Evolutionary conservation across 2,329 filamentous ascomycete species (phyloP).

Genomic region (Pyrenochaeta sp.): DNA sequence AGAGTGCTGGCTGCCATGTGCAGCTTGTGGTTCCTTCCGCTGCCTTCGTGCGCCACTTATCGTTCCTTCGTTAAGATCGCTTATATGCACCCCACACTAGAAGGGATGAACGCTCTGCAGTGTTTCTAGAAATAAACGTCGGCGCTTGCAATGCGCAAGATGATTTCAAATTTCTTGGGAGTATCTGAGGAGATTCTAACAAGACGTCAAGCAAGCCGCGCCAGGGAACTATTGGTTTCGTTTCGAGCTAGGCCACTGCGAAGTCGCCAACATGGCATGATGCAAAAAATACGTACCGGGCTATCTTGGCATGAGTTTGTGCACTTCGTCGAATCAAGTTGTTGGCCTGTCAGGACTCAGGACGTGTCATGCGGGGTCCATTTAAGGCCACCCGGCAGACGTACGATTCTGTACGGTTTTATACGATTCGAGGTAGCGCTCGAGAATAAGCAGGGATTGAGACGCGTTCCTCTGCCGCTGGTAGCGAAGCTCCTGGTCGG

Average conservation of each 20-base stretch:
- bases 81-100: constrained; percentile 4
- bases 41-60: constrained; percentile 4
- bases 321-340: constrained; percentile 10
- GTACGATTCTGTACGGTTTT: constrained; percentile 8
- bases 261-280: constrained; percentile 14
- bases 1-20: constrained; percentile 1
- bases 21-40: constrained; percentile 14
- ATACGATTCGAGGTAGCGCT: constrained; percentile 9
- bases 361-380: constrained; percentile 16
- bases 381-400: constrained; percentile 17
- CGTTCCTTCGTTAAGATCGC: constrained; percentile 5
- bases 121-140: neutral
- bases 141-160: neutral
- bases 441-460: constrained; percentile 3
- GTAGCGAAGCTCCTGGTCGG: constrained; percentile 12
- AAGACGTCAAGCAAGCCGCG: neutral
- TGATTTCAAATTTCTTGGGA: neutral
- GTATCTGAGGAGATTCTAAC: neutral
- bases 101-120: neutral
- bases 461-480: constrained; percentile 11
- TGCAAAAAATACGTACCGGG: constrained; percentile 7
- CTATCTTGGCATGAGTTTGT: constrained; percentile 8
- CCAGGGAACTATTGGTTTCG: neutral
- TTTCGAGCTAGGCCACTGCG: constrained; percentile 1
- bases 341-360: neutral